Percentiles rank a stretch among this genome's conserved stretches.
Conservation (phyloP, 305 asterid genomes). For the Solanum hybrid region DNA sequence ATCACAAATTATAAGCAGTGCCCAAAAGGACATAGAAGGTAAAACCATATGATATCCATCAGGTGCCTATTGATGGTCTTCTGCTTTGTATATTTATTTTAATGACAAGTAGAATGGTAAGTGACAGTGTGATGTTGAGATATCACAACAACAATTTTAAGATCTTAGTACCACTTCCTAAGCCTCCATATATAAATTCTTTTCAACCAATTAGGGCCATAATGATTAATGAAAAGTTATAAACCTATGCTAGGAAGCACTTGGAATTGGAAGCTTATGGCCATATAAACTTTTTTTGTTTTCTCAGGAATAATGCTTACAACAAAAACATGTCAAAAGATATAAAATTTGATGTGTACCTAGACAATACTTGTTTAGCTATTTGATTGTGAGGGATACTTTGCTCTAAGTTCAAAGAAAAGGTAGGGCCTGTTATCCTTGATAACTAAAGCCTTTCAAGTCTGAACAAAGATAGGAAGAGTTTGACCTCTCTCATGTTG, state of each 20-base stretch:
- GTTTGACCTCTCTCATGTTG: neutral
- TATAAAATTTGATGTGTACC: neutral
- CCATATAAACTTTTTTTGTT: neutral
- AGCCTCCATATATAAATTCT: neutral
- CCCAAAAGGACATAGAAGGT: neutral
- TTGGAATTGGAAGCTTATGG: neutral
- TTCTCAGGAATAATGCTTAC: neutral
- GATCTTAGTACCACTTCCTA: neutral
- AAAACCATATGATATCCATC: neutral
- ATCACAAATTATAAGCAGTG: neutral
- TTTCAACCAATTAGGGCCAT: neutral
- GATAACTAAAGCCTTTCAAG: neutral
- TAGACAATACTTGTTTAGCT: neutral
- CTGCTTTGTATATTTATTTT: neutral
- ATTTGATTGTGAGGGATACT: neutral
- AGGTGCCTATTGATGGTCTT: neutral
- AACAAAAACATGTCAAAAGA: neutral
- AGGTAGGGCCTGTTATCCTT: neutral
- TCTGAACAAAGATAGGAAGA: neutral
- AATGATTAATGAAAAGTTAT: neutral
- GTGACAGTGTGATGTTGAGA: neutral
- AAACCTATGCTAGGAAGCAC: neutral
- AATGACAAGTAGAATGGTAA: neutral
- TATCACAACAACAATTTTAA: neutral
- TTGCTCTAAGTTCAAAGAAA: neutral